Evolutionary conservation across 495 filamentous ascomycete genomes (phyloP).

Genomic region (Daldinia vernicosa): DNA sequence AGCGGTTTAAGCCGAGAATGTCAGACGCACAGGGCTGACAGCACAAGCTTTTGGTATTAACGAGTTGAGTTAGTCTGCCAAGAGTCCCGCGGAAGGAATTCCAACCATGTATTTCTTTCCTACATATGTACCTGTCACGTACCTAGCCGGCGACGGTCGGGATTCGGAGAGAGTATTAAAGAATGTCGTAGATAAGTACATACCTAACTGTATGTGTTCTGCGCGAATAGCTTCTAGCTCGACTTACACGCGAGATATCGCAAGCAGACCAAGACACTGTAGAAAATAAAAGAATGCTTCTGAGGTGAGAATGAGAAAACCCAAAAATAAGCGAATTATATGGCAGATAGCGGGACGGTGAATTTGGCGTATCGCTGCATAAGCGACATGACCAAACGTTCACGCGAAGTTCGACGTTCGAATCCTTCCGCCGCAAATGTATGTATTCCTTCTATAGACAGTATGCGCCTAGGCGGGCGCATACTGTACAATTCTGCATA

Average conservation of each 20-base stretch:
- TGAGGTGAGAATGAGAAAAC: background rate
- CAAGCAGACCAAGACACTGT: background rate
- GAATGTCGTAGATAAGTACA: background rate
- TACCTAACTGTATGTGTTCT: background rate
- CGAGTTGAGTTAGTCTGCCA: conserved; percentile 19
- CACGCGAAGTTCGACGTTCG: background rate
- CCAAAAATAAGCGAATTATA: background rate
- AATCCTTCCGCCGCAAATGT: background rate
- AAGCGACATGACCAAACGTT: background rate
- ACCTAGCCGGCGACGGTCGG: background rate
- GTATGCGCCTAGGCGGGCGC: background rate
- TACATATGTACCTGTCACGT: background rate
- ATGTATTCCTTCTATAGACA: background rate
- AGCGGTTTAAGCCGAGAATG: conserved; percentile 9
- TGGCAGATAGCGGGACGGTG: background rate
- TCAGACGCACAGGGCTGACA: conserved; percentile 30
- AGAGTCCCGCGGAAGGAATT: conserved; percentile 13
- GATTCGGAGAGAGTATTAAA: conserved; percentile 4
- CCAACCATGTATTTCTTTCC: conserved; percentile 8
- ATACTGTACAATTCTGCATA: conserved; percentile 4
- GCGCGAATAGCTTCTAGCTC: background rate
- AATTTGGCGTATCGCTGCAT: conserved; percentile 1
- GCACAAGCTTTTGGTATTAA: conserved; percentile 4
- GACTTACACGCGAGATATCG: background rate
- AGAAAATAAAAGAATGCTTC: background rate